phyloP scores from a whole-genome alignment of 108 stramenopile species.

The Pseudonitzschia delicatissima region DNA sequence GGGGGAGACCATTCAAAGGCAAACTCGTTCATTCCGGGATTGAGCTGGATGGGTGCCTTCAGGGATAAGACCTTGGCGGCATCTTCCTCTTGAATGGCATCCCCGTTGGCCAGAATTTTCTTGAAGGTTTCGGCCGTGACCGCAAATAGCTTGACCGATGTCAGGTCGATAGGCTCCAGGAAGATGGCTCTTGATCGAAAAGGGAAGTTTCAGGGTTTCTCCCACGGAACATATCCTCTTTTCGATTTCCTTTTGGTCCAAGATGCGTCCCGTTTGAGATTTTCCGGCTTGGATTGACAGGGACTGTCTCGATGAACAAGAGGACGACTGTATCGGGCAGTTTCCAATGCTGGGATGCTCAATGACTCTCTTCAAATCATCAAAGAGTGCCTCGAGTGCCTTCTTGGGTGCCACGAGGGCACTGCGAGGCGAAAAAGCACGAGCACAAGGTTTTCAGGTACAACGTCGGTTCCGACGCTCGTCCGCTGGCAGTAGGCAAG shows the following conservation, averaged over 20 bases:
- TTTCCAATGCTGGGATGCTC: slow-evolving; percentile 43
- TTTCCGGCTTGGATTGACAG: slow-evolving; percentile 33
- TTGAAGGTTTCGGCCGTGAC: slow-evolving; percentile 51
- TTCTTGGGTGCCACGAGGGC: slow-evolving; percentile 53
- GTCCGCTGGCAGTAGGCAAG: slow-evolving; percentile 74
- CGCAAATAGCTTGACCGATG: slow-evolving; percentile 56
- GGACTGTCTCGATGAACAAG: too few species aligned
- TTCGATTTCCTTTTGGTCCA: slow-evolving; percentile 50
- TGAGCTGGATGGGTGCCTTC: slow-evolving; percentile 32
- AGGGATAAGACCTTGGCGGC: slow-evolving; percentile 50
- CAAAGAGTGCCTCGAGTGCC: slow-evolving; percentile 49
- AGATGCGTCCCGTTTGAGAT: slow-evolving; percentile 35
- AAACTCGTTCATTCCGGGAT: slow-evolving; percentile 58
- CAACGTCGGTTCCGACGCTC: slow-evolving; percentile 43
- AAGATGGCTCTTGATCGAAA: slow-evolving; percentile 55
- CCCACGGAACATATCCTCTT: slow-evolving; percentile 62
- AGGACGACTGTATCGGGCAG: slow-evolving; percentile 59
- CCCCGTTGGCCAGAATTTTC: slow-evolving; percentile 36
- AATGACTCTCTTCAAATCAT: slow-evolving; percentile 66
- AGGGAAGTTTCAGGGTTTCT: slow-evolving; percentile 41
- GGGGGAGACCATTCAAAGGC: slow-evolving; percentile 62
- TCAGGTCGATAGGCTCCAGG: slow-evolving; percentile 55
- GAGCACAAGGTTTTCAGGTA: slow-evolving; percentile 74
- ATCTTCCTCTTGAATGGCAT: slow-evolving; percentile 57
- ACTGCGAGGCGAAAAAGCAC: slow-evolving; percentile 63